Evolutionary conservation across 2,329 filamentous ascomycete species (phyloP).

Genomic region (Botrytis aclada): DNA sequence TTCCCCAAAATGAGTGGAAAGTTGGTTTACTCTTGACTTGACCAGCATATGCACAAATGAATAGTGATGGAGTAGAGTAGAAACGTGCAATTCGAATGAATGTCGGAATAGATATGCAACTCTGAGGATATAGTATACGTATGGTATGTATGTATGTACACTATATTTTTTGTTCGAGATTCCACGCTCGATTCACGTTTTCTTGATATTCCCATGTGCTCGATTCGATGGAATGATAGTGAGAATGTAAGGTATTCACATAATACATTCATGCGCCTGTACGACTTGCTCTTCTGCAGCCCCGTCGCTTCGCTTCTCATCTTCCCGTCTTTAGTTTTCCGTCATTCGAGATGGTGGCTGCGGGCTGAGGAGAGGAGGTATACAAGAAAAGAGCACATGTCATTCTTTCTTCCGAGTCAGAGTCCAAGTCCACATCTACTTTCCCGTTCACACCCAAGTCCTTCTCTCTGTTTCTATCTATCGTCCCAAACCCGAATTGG

Average conservation of each 20-base stretch:
- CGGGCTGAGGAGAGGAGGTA: background rate
- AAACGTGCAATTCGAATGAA: no score
- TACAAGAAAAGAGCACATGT: background rate
- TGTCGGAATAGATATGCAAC: background rate
- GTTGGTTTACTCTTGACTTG: background rate
- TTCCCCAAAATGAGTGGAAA: background rate
- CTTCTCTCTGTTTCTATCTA: background rate
- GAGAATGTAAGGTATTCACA: background rate
- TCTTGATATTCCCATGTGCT: background rate
- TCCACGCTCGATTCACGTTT: background rate
- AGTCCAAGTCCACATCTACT: no score
- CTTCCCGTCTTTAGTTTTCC: background rate
- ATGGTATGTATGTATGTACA: no score
- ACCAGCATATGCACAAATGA: no score
- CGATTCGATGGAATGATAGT: accelerated
- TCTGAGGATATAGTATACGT: background rate
- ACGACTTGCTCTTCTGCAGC: background rate
- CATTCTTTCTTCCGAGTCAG: background rate
- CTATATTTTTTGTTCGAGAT: background rate
- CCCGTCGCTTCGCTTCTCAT: no score
- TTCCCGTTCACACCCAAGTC: no score
- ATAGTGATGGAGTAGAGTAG: background rate
- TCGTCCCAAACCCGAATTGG: background rate
- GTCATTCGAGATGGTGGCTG: background rate
- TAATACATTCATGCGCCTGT: background rate